Percentiles rank a stretch among this genome's conserved stretches.
Evolutionary conservation across 768 basidiomycete species (phyloP).

Genomic region (Naganishia friedmannii): DNA sequence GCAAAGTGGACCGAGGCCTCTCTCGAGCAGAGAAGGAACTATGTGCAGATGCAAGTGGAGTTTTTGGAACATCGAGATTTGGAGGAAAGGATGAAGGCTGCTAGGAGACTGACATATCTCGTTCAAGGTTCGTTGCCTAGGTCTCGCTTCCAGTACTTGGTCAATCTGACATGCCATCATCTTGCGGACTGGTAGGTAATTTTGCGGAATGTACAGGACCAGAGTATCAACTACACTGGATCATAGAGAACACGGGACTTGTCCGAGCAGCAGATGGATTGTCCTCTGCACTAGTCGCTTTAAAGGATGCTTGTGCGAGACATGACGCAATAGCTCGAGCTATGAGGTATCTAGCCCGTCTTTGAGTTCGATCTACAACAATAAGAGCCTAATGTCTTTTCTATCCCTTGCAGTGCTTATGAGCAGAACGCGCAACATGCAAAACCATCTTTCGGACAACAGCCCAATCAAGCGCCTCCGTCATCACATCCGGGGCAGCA

Average conservation of each 20-base stretch:
- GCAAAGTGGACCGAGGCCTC: constrained; percentile 74
- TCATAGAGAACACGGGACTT: constrained; percentile 86
- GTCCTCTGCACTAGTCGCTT: constrained; percentile 73
- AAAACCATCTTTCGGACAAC: constrained; percentile 62
- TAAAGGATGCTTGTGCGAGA: constrained; percentile 71
- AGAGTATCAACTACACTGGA: constrained; percentile 92
- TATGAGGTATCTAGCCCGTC: constrained; percentile 8
- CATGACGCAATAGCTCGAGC: constrained; percentile 35
- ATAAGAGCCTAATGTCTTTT: not conserved
- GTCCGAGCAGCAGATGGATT: constrained; percentile 81
- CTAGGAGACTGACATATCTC: constrained; percentile 81
- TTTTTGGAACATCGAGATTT: constrained; percentile 81
- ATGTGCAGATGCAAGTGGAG: constrained; percentile 77
- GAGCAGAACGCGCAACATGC: constrained; percentile 10
- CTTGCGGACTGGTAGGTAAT: constrained; percentile 60
- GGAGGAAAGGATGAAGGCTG: constrained; percentile 79
- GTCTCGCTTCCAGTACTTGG: constrained; percentile 24
- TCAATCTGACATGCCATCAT: not conserved
- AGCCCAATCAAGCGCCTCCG: constrained; percentile 55
- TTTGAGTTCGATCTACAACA: not conserved
- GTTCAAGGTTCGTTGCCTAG: constrained; percentile 68
- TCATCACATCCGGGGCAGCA: constrained; percentile 2
- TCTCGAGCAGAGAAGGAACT: constrained; percentile 62
- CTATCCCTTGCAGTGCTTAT: not conserved
- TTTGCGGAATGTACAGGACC: constrained; percentile 87